These are phyloP conservation scores for Sphaerosporella brunnea DNA, from an alignment of 495 filamentous ascomycete genomes.

Conservation along the genomic window DNA sequence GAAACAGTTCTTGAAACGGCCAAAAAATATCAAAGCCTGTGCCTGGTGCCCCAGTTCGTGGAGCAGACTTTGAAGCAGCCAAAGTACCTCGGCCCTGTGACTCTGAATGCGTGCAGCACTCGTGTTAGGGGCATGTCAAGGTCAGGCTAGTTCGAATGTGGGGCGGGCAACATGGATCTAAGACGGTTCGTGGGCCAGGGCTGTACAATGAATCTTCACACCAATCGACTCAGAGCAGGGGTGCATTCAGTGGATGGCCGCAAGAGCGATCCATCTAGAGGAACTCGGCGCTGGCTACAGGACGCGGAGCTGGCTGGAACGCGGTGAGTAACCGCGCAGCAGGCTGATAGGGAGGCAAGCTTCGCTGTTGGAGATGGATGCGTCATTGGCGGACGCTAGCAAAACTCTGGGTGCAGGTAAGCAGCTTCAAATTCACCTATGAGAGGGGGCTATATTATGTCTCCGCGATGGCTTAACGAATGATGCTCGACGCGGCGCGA, in stretches of 20 bases:
- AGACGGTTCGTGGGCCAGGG: neutral
- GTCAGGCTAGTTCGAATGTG: conserved; percentile 16
- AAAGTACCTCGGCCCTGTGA: no score
- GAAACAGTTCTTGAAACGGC: conserved; percentile 17
- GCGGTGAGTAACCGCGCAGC: conserved; percentile 72
- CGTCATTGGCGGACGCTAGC: conserved; percentile 57
- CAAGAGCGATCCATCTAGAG: conserved; percentile 34
- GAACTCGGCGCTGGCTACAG: no score
- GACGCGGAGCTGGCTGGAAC: conserved; percentile 40
- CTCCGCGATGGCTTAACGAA: conserved; percentile 42
- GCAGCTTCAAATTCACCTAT: conserved; percentile 25
- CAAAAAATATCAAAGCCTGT: conserved; percentile 28
- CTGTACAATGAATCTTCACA: conserved; percentile 33
- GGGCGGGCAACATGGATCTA: conserved; percentile 18
- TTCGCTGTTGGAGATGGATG: conserved; percentile 67
- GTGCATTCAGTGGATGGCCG: no score
- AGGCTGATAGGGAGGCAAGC: conserved; percentile 75
- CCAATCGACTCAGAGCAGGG: conserved; percentile 34
- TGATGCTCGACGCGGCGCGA: conserved; percentile 53
- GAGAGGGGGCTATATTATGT: conserved; percentile 26
- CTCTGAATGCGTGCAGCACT: conserved; percentile 13
- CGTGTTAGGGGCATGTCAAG: conserved; percentile 22
- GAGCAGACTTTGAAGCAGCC: conserved; percentile 16
- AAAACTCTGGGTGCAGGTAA: conserved; percentile 45
- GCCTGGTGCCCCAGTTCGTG: neutral